Percentiles rank a stretch among this genome's conserved stretches.
These are phyloP conservation scores for Venturia nashicola DNA, from an alignment of 2,329 filamentous ascomycete species.

Conservation along the genomic window DNA sequence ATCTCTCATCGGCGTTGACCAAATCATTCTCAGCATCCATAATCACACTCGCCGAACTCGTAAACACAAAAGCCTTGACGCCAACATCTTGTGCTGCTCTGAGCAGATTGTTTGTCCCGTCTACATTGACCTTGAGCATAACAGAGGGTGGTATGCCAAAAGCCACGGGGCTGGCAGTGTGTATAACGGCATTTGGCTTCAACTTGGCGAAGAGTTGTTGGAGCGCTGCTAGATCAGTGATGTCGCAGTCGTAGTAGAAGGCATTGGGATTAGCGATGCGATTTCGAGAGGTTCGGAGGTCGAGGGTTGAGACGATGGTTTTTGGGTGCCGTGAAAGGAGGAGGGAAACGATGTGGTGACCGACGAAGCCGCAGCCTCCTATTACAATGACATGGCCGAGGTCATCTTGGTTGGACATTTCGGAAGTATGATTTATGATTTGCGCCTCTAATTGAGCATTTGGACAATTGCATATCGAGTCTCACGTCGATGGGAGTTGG, in stretches of 20 bases:
- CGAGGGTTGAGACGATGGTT: conserved; percentile 29
- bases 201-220: conserved; percentile 43
- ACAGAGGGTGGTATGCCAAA: conserved; percentile 42
- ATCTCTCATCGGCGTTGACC: conserved; percentile 11
- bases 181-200: conserved; percentile 77
- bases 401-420: neutral
- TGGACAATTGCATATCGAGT: too few relatives aligned
- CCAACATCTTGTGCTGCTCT: conserved; percentile 55
- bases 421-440: too few relatives aligned
- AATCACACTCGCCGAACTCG: conserved; percentile 76
- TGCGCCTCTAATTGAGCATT: too few relatives aligned
- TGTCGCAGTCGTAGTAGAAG: conserved; percentile 27
- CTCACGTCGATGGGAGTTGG: neutral
- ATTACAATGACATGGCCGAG: conserved; percentile 28
- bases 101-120: conserved; percentile 69
- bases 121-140: conserved; percentile 66
- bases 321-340: conserved; percentile 23
- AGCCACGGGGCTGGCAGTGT: conserved; percentile 52
- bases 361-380: conserved; percentile 36
- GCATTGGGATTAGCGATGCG: conserved; percentile 13
- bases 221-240: conserved; percentile 24
- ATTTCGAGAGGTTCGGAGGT: conserved; percentile 12
- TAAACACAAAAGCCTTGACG: conserved; percentile 80
- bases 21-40: conserved; percentile 3
- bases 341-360: conserved; percentile 21